A percentile compares a stretch with the other conserved stretches of the same genome.
phyloP scores from a whole-genome alignment of 2,329 filamentous ascomycete species.

The Scytalidium lignicola region DNA sequence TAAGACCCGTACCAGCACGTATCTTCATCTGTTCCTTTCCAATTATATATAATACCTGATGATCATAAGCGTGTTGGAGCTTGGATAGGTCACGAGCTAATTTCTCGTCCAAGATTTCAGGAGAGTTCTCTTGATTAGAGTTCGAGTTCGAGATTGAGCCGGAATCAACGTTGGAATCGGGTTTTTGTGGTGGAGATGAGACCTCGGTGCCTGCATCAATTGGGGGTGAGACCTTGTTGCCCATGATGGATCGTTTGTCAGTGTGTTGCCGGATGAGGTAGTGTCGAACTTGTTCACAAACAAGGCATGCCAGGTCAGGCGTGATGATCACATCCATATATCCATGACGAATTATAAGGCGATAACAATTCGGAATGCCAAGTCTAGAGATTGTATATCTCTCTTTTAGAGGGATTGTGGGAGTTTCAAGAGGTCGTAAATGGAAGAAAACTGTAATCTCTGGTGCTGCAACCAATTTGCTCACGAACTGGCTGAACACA shows the following conservation, averaged over 20 bases:
- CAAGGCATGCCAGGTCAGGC: constrained; percentile 53
- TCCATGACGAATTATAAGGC: constrained; percentile 63
- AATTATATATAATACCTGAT: constrained; percentile 49
- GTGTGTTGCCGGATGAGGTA: constrained; percentile 35
- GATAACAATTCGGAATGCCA: constrained; percentile 57
- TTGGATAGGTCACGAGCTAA: constrained; percentile 33
- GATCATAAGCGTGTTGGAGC: constrained; percentile 39
- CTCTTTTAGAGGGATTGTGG: constrained; percentile 44
- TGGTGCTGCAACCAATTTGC: constrained; percentile 62
- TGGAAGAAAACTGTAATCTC: constrained; percentile 70
- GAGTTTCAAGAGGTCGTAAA: constrained; percentile 56
- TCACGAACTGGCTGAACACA: constrained; percentile 69
- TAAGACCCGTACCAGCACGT: constrained; percentile 29
- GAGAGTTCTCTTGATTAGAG: background rate
- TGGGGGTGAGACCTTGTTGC: constrained; percentile 5
- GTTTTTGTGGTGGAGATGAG: background rate
- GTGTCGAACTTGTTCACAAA: constrained; percentile 51
- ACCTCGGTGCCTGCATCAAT: background rate
- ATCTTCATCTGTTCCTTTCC: constrained; percentile 58
- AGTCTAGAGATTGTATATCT: constrained; percentile 36
- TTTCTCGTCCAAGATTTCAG: constrained; percentile 3
- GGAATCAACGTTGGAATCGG: background rate
- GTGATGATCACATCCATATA: constrained; percentile 69
- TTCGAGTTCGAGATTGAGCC: background rate
- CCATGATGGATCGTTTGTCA: background rate